Evolutionary conservation across 495 filamentous ascomycete genomes (phyloP), one percentile per base, ranked within the genome.

Genomic region (Aspergillus carlsbadensis): DNA sequence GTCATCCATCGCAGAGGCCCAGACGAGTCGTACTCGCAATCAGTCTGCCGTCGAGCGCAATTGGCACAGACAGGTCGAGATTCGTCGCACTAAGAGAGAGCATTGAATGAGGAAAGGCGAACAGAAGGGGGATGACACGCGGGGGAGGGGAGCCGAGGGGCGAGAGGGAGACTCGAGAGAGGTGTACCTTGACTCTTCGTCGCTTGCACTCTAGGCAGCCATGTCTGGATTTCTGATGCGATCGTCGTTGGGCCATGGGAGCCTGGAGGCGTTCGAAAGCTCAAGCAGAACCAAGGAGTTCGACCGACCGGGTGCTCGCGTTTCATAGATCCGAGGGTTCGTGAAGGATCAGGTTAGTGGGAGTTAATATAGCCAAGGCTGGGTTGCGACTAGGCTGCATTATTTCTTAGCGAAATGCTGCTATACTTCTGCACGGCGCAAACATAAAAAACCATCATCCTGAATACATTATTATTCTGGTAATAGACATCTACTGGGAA

Each of bases 11-110:
- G 64, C 10, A 77, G 57, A 1, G 72, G 70, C 36, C 47, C 70
- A 7, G 63, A 65, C 3, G 70, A 69, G 22, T 70, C 70, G 57
- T 75, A 77, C 52, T 74, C 70, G 55, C 72, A 77, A 31, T 69
- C 66, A 1, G 70, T 47, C 59, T 69, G 67, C 15, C 73, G 70
- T 44, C 73, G 72, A 20, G 67, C 63, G 24, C 73, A 77, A 55
- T 77, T 77, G 45, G 65, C 61, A 51, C 73, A 77, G 5, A 59
- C 58, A 14, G 73, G 73, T 11, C 70, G 66, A 21, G 60, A 45
- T 54, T 76, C 73, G 39, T 76, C 71, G 51, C 73, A 76, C 71
- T 75, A 45, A 10, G 24, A 13, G n/a, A 35, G 22, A 34, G 35
- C 8, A 33, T 53, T 47, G 17, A 44, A 22, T 36, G 18, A 41